phyloP scores from a whole-genome alignment of 2,329 filamentous ascomycete species.

The Grosmannia huntii region DNA sequence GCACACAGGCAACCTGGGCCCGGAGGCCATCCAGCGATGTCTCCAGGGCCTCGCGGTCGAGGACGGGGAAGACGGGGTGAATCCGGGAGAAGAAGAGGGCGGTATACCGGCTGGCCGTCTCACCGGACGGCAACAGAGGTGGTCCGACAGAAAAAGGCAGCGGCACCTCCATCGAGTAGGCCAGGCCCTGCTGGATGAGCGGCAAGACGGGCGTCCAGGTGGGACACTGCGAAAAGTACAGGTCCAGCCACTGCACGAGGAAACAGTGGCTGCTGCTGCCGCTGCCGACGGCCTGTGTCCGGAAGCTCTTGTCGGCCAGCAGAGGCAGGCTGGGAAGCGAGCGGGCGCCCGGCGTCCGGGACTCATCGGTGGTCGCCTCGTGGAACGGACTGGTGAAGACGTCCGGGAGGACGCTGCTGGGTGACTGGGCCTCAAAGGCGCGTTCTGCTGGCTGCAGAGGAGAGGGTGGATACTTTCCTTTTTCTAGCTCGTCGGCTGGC shows the following conservation, averaged over 20 bases:
- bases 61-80: neutral
- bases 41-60: neutral
- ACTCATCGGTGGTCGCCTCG: neutral
- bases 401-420: neutral
- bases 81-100: neutral
- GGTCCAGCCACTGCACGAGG: slow-evolving; percentile 7
- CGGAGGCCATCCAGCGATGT: neutral
- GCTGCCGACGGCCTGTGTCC: neutral
- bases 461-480: neutral
- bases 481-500: neutral
- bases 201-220: slow-evolving; percentile 6
- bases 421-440: neutral
- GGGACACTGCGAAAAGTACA: slow-evolving; percentile 3
- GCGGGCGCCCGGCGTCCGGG: neutral
- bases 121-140: neutral
- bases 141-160: neutral
- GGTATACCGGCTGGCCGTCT: neutral
- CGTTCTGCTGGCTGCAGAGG: neutral
- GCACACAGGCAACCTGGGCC: neutral
- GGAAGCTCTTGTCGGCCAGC: neutral
- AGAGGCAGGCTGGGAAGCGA: neutral
- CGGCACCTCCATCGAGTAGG: slow-evolving; percentile 1
- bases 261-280: slow-evolving; percentile 5
- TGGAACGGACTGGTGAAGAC: neutral
- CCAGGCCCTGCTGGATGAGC: slow-evolving; percentile 2